phyloP scores from a whole-genome alignment of 2,329 filamentous ascomycete genomes.

The Helicocarpus griseus region DNA sequence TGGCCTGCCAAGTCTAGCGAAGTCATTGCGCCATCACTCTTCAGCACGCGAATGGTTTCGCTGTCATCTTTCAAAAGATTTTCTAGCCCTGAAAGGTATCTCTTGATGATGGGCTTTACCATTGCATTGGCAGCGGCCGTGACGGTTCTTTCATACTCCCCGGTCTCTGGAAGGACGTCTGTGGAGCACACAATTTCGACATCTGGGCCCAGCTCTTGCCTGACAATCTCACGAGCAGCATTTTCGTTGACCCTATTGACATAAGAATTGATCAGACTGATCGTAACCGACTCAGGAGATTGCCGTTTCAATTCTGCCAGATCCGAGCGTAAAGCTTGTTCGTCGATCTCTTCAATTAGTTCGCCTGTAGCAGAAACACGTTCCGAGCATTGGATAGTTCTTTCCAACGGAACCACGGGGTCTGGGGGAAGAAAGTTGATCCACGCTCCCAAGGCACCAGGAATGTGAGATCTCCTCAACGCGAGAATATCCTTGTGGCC shows the following conservation, averaged over 20 bases:
- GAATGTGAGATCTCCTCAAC: constrained; percentile 41
- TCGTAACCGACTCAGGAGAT: constrained; percentile 36
- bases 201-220: constrained; percentile 34
- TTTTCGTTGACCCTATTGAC: constrained; percentile 36
- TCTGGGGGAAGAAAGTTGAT: constrained; percentile 39
- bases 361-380: constrained; percentile 36
- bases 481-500: constrained; percentile 43
- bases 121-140: constrained; percentile 41
- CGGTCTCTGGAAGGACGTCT: constrained; percentile 39
- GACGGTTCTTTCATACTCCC: constrained; percentile 42
- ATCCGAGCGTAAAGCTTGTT: constrained; percentile 27
- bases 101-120: constrained; percentile 40
- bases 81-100: constrained; percentile 34
- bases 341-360: constrained; percentile 31
- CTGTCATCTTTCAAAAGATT: constrained; percentile 32
- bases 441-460: constrained; percentile 42
- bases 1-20: constrained; percentile 37
- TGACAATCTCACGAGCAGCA: constrained; percentile 28
- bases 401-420: constrained; percentile 40
- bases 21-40: constrained; percentile 41
- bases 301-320: constrained; percentile 32
- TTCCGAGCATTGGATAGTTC: constrained; percentile 37
- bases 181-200: constrained; percentile 38
- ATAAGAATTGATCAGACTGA: constrained; percentile 41
- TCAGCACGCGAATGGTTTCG: constrained; percentile 35